Percentiles rank a stretch among this genome's conserved stretches.
Conservation (phyloP, 352 stramenopile genomes). For the Globisporangium ultimum region DNA sequence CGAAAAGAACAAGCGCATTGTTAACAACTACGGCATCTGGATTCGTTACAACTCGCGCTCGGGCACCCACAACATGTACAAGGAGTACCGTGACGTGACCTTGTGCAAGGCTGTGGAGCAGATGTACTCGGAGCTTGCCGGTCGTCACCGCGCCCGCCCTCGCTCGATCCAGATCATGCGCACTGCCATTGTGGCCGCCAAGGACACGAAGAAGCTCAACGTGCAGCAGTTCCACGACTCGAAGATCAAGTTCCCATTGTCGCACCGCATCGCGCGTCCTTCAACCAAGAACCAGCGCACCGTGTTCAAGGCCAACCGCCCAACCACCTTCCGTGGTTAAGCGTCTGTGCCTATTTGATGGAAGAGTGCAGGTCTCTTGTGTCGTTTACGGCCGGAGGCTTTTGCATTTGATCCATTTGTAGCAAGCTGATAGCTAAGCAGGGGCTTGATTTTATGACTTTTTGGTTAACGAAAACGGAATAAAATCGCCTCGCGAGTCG, state of each 20-base stretch:
- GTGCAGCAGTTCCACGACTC: conserved; percentile 97
- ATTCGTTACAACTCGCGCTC: conserved; percentile 99
- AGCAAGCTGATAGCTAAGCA: neutral
- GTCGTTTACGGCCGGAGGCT: no score
- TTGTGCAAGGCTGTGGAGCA: conserved; percentile 98
- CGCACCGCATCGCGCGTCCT: conserved; percentile 93
- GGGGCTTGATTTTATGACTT: no score
- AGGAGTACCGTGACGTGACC: conserved; percentile 99
- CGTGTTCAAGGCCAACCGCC: conserved; percentile 95
- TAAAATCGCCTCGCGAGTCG: conserved; percentile 6
- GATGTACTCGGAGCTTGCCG: conserved; percentile 99
- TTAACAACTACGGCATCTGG: conserved; percentile 99
- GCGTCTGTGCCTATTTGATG: conserved; percentile 6
- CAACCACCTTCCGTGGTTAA: conserved; percentile 99
- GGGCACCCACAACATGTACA: conserved; percentile 99
- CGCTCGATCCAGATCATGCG: conserved; percentile 99
- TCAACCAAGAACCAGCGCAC: conserved; percentile 94
- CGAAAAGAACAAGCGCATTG: conserved; percentile 97
- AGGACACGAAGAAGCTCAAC: conserved; percentile 96
- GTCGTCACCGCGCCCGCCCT: conserved; percentile 95
- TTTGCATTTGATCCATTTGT: no score
- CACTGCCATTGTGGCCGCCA: conserved; percentile 93
- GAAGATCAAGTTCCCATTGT: conserved; percentile 98
- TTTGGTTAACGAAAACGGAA: no score
- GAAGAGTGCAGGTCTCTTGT: no score